phyloP scores from a whole-genome alignment of 257 asterid species.

The Nicotiana tomentosiformis region DNA sequence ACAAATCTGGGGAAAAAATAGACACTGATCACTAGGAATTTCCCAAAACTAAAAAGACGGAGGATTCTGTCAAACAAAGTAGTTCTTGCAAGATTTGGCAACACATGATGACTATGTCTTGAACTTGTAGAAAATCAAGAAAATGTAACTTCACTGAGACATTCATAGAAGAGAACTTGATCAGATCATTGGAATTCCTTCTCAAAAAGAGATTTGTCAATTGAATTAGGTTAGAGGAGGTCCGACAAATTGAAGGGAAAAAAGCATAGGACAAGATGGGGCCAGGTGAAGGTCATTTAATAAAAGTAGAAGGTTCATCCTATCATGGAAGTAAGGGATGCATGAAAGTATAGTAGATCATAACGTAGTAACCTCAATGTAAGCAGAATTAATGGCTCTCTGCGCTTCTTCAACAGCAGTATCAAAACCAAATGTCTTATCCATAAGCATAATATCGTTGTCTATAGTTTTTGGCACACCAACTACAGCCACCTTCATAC shows the following conservation, averaged over 20 bases:
- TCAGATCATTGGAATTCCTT: not conserved
- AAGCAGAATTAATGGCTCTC: slow-evolving; percentile 88
- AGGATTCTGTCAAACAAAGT: not conserved
- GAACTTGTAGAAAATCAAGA: not conserved
- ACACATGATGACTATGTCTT: not conserved
- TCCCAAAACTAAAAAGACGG: not conserved
- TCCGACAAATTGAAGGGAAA: not conserved
- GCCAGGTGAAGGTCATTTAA: not conserved
- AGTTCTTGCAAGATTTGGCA: not conserved
- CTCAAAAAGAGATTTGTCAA: not conserved
- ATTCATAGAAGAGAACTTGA: not conserved
- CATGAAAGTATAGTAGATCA: not conserved
- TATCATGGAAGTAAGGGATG: not conserved
- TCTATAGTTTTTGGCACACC: slow-evolving; percentile 99
- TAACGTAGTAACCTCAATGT: slow-evolving; percentile 57
- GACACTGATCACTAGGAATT: not conserved
- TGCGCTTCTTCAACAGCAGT: slow-evolving; percentile 99
- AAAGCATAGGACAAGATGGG: not conserved
- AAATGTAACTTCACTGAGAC: not conserved
- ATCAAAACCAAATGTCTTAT: slow-evolving; percentile 96
- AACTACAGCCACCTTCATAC: slow-evolving; percentile 68
- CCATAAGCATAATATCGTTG: slow-evolving; percentile 93
- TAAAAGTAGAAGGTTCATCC: not conserved
- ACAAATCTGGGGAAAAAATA: not conserved
- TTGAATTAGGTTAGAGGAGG: not conserved